Conservation (phyloP, 805 yeast genomes). For the Teunomyces aglyptinius region DNA sequence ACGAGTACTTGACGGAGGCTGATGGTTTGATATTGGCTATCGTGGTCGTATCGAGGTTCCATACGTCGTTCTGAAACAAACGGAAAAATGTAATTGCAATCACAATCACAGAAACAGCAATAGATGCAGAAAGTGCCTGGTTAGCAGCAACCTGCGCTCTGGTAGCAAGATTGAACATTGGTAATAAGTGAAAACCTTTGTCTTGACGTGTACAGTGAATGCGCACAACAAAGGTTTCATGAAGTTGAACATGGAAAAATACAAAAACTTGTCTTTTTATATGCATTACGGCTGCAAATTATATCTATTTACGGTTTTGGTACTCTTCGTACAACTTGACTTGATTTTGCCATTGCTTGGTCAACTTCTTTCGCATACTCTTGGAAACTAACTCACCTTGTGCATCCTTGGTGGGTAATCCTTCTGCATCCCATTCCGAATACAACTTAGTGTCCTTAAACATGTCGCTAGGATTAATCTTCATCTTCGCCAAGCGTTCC, state of each 20-base stretch:
- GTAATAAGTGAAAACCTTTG: background rate
- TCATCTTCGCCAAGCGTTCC: conserved; percentile 65
- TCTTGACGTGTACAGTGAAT: background rate
- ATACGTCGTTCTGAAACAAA: conserved; percentile 45
- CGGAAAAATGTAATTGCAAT: conserved; percentile 50
- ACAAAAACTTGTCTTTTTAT: background rate
- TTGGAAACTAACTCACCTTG: conserved; percentile 84
- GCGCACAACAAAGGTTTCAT: background rate
- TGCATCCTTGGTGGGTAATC: conserved; percentile 73
- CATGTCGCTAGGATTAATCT: conserved; percentile 66
- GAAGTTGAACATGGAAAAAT: background rate
- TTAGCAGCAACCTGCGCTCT: conserved; percentile 51
- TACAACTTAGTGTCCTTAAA: conserved; percentile 58
- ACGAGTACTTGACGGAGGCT: conserved; percentile 51
- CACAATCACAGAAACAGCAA: conserved; percentile 47
- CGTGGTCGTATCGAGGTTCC: conserved; percentile 37
- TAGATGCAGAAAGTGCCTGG: conserved; percentile 51
- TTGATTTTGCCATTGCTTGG: conserved; percentile 76
- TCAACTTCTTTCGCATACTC: conserved; percentile 78
- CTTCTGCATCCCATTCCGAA: conserved; percentile 79
- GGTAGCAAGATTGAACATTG: conserved; percentile 34
- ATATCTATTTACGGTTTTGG: conserved; percentile 2
- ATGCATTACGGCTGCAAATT: background rate
- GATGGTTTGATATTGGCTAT: conserved; percentile 34
- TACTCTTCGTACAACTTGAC: conserved; percentile 78